Evolutionary conservation across 371 early-diverging fungal genomes (phyloP).

Genomic region (Rozella allomycis): DNA sequence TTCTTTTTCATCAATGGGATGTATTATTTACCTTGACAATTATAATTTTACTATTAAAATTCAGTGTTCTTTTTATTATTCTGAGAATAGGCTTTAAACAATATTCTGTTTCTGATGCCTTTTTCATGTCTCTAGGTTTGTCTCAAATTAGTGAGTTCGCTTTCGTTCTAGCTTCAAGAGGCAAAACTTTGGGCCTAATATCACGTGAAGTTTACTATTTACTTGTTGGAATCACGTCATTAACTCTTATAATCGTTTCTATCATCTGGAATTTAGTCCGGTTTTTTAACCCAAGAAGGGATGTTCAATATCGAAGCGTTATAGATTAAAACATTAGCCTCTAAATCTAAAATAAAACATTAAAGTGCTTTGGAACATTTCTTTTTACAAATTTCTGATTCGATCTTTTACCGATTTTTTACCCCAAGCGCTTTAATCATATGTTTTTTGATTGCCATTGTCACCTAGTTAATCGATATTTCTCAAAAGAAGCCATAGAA

Average conservation of each 20-base stretch:
- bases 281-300: too few species aligned
- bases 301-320: too few species aligned
- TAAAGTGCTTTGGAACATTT: too few species aligned
- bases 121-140: constrained; percentile 28
- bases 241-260: constrained; percentile 29
- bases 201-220: constrained; percentile 34
- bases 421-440: too few species aligned
- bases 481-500: too few species aligned
- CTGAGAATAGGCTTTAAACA: constrained; percentile 16
- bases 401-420: too few species aligned
- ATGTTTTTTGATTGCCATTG: too few species aligned
- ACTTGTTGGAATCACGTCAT: constrained; percentile 25
- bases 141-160: constrained; percentile 38
- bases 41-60: constrained; percentile 28
- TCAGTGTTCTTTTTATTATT: constrained; percentile 11
- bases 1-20: constrained; percentile 26
- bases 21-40: constrained; percentile 21
- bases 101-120: constrained; percentile 12
- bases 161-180: constrained; percentile 33
- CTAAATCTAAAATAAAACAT: too few species aligned
- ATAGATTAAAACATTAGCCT: too few species aligned
- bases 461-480: too few species aligned
- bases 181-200: constrained; percentile 25
- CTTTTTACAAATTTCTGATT: too few species aligned
- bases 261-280: constrained; percentile 32